These are phyloP conservation scores for Apostasia shenzhenica DNA, from an alignment of 106 monocot species.

Conservation along the genomic window DNA sequence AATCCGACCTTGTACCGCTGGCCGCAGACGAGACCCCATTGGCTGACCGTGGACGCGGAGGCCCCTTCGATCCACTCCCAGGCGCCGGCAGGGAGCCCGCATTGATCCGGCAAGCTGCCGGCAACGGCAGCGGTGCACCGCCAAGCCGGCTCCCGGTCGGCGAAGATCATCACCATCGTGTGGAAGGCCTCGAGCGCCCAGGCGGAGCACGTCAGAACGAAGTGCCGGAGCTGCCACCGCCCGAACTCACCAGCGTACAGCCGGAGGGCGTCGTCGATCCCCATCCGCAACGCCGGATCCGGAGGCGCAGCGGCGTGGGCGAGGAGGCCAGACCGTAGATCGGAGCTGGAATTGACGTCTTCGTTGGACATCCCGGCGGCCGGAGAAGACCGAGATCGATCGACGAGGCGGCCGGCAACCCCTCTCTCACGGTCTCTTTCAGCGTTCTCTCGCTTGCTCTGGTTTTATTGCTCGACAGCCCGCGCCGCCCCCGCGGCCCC, in stretches of 20 bases:
- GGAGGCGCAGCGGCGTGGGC: conserved; percentile 6
- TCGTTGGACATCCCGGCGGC: too few relatives aligned
- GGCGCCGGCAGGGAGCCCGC: background rate
- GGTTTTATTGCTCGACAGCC: too few relatives aligned
- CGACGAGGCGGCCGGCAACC: too few relatives aligned
- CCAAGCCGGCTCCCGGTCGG: conserved; percentile 26
- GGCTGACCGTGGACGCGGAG: conserved; percentile 15
- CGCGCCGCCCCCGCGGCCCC: too few relatives aligned
- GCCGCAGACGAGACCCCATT: conserved; percentile 42
- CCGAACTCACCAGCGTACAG: conserved; percentile 65
- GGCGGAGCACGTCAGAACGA: conserved; percentile 50
- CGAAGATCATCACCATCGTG: conserved; percentile 51
- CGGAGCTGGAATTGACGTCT: background rate
- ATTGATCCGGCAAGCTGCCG: background rate
- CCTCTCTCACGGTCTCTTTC: too few relatives aligned
- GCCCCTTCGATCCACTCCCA: background rate
- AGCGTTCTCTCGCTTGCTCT: too few relatives aligned
- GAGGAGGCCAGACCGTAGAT: background rate
- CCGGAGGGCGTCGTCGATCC: conserved; percentile 60
- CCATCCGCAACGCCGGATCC: conserved; percentile 3
- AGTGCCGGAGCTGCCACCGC: conserved; percentile 69
- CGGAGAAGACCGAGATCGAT: too few relatives aligned
- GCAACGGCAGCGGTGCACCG: background rate
- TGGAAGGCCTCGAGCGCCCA: conserved; percentile 72
- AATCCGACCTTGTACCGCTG: conserved; percentile 65